Evolutionary conservation across 2,329 filamentous ascomycete genomes (phyloP).

Genomic region (Diaporthe helianthi): DNA sequence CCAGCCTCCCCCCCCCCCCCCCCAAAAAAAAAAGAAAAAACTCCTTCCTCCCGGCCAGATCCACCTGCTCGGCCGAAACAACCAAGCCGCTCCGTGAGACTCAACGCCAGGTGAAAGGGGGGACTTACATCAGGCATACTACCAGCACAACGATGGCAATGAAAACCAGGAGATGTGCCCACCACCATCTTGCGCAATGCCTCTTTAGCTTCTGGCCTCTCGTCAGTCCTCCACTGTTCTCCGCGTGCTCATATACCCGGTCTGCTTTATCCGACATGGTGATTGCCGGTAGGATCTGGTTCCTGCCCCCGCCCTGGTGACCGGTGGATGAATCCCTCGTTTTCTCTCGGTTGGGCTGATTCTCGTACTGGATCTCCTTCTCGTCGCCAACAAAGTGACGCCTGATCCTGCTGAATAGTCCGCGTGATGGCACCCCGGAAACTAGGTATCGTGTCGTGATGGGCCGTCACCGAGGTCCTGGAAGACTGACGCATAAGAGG

Average conservation of each 20-base stretch:
- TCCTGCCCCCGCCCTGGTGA: neutral
- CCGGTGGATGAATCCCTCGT: conserved; percentile 10
- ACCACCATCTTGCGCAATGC: conserved; percentile 67
- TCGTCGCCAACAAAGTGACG: neutral
- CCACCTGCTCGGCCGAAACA: too few relatives aligned
- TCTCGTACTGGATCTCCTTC: neutral
- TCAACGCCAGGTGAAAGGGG: neutral
- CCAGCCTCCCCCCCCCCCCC: too few relatives aligned
- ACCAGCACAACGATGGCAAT: conserved; percentile 59
- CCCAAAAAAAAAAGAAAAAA: too few relatives aligned
- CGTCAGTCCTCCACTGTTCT: neutral
- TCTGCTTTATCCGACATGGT: conserved; percentile 34
- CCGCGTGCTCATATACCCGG: conserved; percentile 3
- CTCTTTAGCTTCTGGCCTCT: conserved; percentile 44
- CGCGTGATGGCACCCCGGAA: conserved; percentile 15
- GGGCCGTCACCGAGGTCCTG: conserved; percentile 2
- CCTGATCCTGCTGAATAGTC: conserved; percentile 3
- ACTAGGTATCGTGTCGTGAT: neutral
- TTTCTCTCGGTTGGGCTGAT: neutral
- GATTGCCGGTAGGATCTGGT: neutral
- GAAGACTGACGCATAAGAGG: conserved; percentile 4
- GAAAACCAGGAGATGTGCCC: conserved; percentile 62
- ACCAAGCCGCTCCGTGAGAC: neutral
- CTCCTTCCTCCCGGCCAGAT: too few relatives aligned
- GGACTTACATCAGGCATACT: conserved; percentile 65